phyloP scores from a whole-genome alignment of 139 green algal species.

The Chlorella ohadii region DNA sequence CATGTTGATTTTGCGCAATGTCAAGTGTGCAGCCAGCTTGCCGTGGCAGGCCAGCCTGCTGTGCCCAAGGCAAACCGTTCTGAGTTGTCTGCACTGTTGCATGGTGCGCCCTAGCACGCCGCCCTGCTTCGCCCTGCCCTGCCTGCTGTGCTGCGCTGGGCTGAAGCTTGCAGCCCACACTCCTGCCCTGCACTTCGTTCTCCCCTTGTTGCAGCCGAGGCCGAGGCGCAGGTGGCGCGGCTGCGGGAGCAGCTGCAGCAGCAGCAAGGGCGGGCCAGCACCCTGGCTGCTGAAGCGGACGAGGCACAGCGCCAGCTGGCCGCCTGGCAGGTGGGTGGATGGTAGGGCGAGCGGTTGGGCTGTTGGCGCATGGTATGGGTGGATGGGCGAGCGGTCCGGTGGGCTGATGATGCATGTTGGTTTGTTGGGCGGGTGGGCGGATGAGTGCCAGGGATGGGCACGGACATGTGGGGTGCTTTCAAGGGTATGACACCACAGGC shows the following conservation, averaged over 20 bases:
- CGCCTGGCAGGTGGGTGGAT: conserved; percentile 15
- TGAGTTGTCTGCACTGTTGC: no score
- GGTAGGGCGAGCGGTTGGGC: no score
- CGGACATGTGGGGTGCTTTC: not conserved
- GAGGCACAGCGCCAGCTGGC: conserved; percentile 27
- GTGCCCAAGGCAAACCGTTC: no score
- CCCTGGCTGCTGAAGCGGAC: not conserved
- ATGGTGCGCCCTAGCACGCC: no score
- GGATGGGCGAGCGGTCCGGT: not conserved
- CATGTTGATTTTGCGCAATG: no score
- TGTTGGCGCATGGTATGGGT: no score
- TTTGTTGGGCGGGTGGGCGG: no score
- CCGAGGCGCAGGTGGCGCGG: not conserved
- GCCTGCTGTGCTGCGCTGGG: not conserved
- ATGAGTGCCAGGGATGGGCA: not conserved
- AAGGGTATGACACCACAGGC: no score
- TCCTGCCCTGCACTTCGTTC: not conserved
- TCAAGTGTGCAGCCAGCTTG: no score
- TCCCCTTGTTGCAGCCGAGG: not conserved
- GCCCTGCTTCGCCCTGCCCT: no score
- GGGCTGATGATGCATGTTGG: no score
- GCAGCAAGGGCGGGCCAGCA: not conserved
- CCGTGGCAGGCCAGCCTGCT: not conserved
- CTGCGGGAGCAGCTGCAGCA: conserved; percentile 18
- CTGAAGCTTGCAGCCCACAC: not conserved